phyloP scores from a whole-genome alignment of 345 rosid species.

The Balakata baccata region DNA sequence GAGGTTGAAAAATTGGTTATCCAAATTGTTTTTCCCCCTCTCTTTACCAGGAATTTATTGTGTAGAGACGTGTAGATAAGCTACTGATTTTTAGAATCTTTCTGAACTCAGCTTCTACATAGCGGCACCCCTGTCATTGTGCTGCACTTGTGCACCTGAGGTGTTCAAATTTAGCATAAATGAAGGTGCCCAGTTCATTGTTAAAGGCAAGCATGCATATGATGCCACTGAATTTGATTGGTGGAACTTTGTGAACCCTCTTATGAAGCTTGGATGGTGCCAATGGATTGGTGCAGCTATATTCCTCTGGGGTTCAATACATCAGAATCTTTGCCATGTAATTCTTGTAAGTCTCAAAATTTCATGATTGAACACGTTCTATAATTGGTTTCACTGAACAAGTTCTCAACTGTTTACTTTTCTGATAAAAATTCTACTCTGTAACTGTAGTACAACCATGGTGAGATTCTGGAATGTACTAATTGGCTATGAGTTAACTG shows the following conservation, averaged over 20 bases:
- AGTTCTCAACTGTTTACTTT: background rate
- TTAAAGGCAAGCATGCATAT: constrained; percentile 40
- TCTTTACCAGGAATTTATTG: background rate
- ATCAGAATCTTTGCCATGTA: constrained; percentile 55
- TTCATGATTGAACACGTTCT: background rate
- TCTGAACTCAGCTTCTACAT: constrained; percentile 50
- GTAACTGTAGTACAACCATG: background rate
- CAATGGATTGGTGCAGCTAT: constrained; percentile 57
- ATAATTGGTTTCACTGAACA: background rate
- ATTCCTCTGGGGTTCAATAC: constrained; percentile 70
- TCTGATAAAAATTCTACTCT: background rate
- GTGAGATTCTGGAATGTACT: background rate
- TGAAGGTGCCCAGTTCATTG: constrained; percentile 40
- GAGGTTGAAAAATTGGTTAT: background rate
- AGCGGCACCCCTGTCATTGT: constrained; percentile 61
- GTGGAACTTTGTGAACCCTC: constrained; percentile 37
- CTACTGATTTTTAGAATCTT: constrained; percentile 6
- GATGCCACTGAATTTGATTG: constrained; percentile 33
- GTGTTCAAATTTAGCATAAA: constrained; percentile 38
- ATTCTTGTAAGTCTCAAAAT: constrained; percentile 48
- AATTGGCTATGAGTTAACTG: too few relatives aligned
- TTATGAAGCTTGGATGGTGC: constrained; percentile 50
- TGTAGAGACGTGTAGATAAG: background rate
- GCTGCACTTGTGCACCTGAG: constrained; percentile 41
- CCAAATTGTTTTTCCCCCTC: background rate